Percentiles rank a stretch among this genome's conserved stretches.
Conservation (phyloP, 805 yeast species). For the Kregervanrija delftensis region DNA sequence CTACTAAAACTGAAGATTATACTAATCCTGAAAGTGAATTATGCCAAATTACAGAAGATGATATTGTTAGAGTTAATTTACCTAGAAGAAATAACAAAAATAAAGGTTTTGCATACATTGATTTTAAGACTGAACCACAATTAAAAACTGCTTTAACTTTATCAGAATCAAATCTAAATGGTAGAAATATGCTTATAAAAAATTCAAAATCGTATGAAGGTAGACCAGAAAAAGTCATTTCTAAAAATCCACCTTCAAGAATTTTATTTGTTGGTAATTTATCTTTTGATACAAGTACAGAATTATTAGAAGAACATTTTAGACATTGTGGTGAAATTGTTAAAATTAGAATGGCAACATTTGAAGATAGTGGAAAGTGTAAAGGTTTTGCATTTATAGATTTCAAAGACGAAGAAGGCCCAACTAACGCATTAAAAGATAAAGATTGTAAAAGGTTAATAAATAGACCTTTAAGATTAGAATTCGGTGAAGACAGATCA, state of each 20-base stretch:
- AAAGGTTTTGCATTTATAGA: slow-evolving; percentile 94
- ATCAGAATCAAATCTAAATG: slow-evolving; percentile 69
- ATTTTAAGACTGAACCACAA: slow-evolving; percentile 56
- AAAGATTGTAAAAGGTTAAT: slow-evolving; percentile 58
- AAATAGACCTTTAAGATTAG: slow-evolving; percentile 75
- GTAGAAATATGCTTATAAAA: slow-evolving; percentile 82
- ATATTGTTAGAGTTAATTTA: slow-evolving; percentile 69
- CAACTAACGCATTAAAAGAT: slow-evolving; percentile 76
- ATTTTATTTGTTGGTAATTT: slow-evolving; percentile 89
- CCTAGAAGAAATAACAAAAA: slow-evolving; percentile 68
- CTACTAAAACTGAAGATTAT: slow-evolving; percentile 44
- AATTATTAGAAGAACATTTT: slow-evolving; percentile 70
- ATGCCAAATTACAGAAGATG: slow-evolving; percentile 41
- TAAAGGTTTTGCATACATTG: slow-evolving; percentile 89
- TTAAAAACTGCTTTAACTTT: slow-evolving; percentile 57
- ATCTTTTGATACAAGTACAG: slow-evolving; percentile 86
- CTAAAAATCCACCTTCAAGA: slow-evolving; percentile 82
- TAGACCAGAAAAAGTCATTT: slow-evolving; percentile 58
- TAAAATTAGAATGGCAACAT: slow-evolving; percentile 93
- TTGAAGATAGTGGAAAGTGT: slow-evolving; percentile 92
- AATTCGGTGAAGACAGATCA: slow-evolving; percentile 92
- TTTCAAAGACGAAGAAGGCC: slow-evolving; percentile 72
- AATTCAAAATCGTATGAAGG: slow-evolving; percentile 79
- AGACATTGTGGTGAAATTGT: slow-evolving; percentile 86
- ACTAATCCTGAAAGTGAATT: slow-evolving; percentile 17